Percentiles rank a stretch among this genome's conserved stretches.
Evolutionary conservation across 2,329 filamentous ascomycete species (phyloP).

Genomic region (Corniculantispora saksenae): DNA sequence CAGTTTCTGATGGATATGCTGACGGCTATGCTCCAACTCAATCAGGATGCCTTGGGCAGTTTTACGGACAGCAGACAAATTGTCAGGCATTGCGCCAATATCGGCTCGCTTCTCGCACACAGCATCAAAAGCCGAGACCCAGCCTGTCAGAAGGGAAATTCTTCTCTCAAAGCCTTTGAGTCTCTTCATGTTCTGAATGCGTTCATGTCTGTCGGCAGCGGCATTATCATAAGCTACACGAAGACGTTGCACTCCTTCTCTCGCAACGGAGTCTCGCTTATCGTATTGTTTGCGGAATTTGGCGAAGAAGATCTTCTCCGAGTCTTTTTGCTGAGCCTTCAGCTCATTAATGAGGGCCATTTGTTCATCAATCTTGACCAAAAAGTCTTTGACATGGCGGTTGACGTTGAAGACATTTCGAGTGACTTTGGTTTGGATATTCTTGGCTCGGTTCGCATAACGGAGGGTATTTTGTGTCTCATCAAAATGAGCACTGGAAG

Average conservation of each 20-base stretch:
- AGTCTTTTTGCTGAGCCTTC: slow-evolving; percentile 88
- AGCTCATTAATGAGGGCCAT: slow-evolving; percentile 96
- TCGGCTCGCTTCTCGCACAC: slow-evolving; percentile 69
- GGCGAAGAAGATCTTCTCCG: slow-evolving; percentile 75
- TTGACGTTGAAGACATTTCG: slow-evolving; percentile 99
- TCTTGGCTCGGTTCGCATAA: slow-evolving; percentile 97
- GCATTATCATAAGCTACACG: slow-evolving; percentile 84
- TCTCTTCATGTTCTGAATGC: slow-evolving; percentile 76
- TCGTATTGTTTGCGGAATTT: slow-evolving; percentile 91
- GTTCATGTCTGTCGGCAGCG: slow-evolving; percentile 74
- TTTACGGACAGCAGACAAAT: slow-evolving; percentile 75
- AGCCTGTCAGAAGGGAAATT: slow-evolving; percentile 82
- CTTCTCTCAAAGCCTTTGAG: slow-evolving; percentile 80
- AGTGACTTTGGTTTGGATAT: slow-evolving; percentile 99
- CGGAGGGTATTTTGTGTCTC: slow-evolving; percentile 97
- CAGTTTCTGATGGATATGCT: slow-evolving; percentile 85
- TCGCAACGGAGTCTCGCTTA: slow-evolving; percentile 74
- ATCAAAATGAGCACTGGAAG: slow-evolving; percentile 94
- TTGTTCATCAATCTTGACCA: slow-evolving; percentile 99
- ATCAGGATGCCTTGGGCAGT: slow-evolving; percentile 84
- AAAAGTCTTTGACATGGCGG: slow-evolving; percentile 96
- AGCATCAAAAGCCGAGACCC: slow-evolving; percentile 88
- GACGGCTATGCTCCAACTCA: slow-evolving; percentile 85
- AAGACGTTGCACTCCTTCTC: slow-evolving; percentile 79
- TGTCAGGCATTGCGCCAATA: slow-evolving; percentile 67